These are phyloP conservation scores for Arthrinium phaeospermum DNA, from an alignment of 2,329 filamentous ascomycete species.

Conservation along the genomic window DNA sequence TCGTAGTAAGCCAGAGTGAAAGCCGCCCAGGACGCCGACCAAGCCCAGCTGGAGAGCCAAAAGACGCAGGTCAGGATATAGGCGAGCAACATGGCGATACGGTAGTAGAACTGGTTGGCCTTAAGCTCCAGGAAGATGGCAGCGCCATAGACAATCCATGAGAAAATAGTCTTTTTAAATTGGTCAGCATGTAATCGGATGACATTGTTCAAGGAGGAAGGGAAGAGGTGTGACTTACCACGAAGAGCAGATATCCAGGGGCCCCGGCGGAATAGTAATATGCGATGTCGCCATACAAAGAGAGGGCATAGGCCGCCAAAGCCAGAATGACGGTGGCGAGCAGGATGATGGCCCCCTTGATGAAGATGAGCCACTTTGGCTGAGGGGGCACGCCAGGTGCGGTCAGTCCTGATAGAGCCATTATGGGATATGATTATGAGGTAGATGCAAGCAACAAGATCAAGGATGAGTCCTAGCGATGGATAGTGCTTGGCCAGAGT, in stretches of 20 bases:
- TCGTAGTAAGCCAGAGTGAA: slow-evolving; percentile 33
- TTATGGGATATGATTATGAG: slow-evolving; percentile 16
- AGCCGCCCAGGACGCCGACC: slow-evolving; percentile 45
- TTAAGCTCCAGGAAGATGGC: slow-evolving; percentile 44
- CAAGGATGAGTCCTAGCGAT: too few species aligned
- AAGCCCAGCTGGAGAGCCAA: slow-evolving; percentile 51
- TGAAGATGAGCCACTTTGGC: slow-evolving; percentile 44
- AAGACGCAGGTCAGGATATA: slow-evolving; percentile 48
- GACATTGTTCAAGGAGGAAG: slow-evolving; percentile 28
- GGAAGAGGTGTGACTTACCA: slow-evolving; percentile 44
- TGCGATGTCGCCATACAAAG: slow-evolving; percentile 37
- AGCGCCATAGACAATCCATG: slow-evolving; percentile 47
- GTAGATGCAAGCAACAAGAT: neutral
- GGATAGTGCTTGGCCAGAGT: neutral
- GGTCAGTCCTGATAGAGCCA: slow-evolving; percentile 40
- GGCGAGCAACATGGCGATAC: slow-evolving; percentile 42
- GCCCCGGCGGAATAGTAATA: slow-evolving; percentile 40
- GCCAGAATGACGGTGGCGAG: slow-evolving; percentile 48
- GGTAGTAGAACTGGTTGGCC: slow-evolving; percentile 45
- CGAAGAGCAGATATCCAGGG: slow-evolving; percentile 52
- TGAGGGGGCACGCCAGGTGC: slow-evolving; percentile 44
- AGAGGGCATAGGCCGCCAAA: slow-evolving; percentile 47
- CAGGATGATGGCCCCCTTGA: slow-evolving; percentile 45
- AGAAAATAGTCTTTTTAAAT: slow-evolving; percentile 45
- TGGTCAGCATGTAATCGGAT: slow-evolving; percentile 23